Evolutionary conservation across 345 rosid genomes (phyloP).

Genomic region (Sisymbrium irio): DNA sequence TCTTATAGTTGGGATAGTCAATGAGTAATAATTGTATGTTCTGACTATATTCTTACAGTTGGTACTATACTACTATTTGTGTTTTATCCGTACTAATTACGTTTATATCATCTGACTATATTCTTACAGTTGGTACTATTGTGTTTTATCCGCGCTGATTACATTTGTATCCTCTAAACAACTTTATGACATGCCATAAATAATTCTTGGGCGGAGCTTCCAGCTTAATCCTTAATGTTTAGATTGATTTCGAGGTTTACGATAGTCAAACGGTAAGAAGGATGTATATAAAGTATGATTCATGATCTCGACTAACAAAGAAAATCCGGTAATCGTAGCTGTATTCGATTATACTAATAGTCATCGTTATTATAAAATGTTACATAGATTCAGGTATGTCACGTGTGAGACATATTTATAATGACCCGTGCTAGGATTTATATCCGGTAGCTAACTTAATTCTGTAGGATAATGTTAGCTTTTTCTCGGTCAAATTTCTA

Average conservation of each 20-base stretch:
- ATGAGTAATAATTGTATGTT: conserved; percentile 27
- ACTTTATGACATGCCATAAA: conserved; percentile 1
- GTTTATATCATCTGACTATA: conserved; percentile 12
- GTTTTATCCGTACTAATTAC: conserved; percentile 2
- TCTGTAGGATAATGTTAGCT: not conserved
- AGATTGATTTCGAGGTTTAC: conserved; percentile 1
- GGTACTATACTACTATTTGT: conserved; percentile 15
- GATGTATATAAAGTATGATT: not conserved
- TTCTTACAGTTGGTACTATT: conserved; percentile 4
- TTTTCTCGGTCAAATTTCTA: not conserved
- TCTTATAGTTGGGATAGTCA: conserved; percentile 36
- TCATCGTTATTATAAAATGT: conserved; percentile 10
- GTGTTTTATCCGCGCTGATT: not conserved
- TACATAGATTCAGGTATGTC: conserved; percentile 33
- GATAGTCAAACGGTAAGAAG: not conserved
- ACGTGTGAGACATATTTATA: conserved; percentile 19
- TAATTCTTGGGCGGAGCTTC: not conserved
- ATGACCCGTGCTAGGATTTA: conserved; percentile 14
- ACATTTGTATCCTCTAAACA: conserved; percentile 5
- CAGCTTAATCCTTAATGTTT: not conserved
- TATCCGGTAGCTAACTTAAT: conserved; percentile 5
- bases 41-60: conserved; percentile 19
- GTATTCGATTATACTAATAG: conserved; percentile 3
- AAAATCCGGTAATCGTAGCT: conserved; percentile 18
- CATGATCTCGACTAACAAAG: not conserved